phyloP scores from a whole-genome alignment of 306 rosid species.

The Astragalus membranaceus region DNA sequence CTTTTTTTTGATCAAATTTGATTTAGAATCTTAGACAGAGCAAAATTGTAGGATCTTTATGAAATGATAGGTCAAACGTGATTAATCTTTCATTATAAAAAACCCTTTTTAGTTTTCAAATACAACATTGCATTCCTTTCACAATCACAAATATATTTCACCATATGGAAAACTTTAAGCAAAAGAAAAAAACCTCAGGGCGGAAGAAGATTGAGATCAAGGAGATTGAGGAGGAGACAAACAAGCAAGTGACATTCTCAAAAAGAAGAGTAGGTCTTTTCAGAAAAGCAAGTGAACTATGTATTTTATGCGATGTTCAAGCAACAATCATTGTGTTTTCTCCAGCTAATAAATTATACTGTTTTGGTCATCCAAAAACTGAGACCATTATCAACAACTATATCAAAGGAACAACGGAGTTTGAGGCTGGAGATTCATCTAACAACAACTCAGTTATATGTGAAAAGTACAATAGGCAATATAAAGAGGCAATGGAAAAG shows the following conservation, averaged over 20 bases:
- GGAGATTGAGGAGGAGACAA: constrained; percentile 26
- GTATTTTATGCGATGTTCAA: constrained; percentile 35
- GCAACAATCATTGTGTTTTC: constrained; percentile 41
- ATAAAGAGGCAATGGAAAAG: too few relatives aligned
- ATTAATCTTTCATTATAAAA: neutral
- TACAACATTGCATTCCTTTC: neutral
- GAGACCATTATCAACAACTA: constrained; percentile 29
- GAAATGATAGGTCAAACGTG: neutral
- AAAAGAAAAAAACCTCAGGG: constrained; percentile 29
- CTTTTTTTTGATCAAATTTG: too few relatives aligned
- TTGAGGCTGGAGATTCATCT: neutral
- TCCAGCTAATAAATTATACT: constrained; percentile 33
- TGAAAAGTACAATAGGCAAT: too few relatives aligned
- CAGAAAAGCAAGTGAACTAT: constrained; percentile 53
- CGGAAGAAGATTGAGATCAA: constrained; percentile 50
- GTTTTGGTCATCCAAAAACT: constrained; percentile 33
- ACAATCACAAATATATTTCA: neutral
- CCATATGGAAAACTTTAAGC: neutral
- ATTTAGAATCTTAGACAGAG: constrained; percentile 9
- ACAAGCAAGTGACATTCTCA: constrained; percentile 50
- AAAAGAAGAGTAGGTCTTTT: constrained; percentile 44
- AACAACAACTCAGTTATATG: too few relatives aligned
- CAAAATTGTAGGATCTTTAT: constrained; percentile 13
- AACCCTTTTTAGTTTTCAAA: neutral
- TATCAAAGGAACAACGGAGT: neutral